Percentiles rank a stretch among this genome's conserved stretches.
phyloP scores from a whole-genome alignment of 306 rosid genomes.

The Dryas alaskensis region DNA sequence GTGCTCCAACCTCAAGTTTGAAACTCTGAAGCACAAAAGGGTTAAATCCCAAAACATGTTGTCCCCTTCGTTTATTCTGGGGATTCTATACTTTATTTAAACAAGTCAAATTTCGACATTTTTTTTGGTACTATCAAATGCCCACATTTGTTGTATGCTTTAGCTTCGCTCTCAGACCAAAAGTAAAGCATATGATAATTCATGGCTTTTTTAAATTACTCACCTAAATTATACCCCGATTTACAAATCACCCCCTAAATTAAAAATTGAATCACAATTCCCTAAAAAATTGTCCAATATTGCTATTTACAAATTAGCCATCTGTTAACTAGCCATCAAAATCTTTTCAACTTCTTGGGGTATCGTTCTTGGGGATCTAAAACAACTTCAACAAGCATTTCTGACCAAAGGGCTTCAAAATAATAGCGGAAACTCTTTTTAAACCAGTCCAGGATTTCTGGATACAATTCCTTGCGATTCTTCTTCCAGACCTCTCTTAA shows the following conservation, averaged over 20 bases:
- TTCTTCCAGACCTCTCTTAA: constrained; percentile 69
- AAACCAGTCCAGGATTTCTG: constrained; percentile 81
- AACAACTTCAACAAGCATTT: constrained; percentile 58
- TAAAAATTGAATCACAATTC: too few relatives aligned
- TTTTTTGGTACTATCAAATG: constrained; percentile 36
- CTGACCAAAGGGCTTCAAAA: constrained; percentile 56
- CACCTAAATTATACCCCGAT: too few relatives aligned
- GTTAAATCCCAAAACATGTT: constrained; percentile 18
- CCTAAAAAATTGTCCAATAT: too few relatives aligned
- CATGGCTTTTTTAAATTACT: too few relatives aligned
- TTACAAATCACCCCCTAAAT: too few relatives aligned
- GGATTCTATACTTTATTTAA: constrained; percentile 19
- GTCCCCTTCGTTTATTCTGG: constrained; percentile 50
- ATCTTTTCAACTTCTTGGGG: constrained; percentile 12
- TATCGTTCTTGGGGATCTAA: constrained; percentile 45
- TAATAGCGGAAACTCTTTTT: constrained; percentile 53
- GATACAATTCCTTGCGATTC: constrained; percentile 55
- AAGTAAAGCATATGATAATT: neutral
- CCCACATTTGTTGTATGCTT: constrained; percentile 43
- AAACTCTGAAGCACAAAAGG: constrained; percentile 10
- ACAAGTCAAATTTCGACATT: neutral
- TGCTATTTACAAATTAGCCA: too few relatives aligned
- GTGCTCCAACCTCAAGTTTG: constrained; percentile 2
- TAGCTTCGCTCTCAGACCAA: constrained; percentile 24
- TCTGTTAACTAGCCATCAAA: neutral